Conservation (phyloP, 1,139 yeast genomes). For the Pichia sp. region DNA sequence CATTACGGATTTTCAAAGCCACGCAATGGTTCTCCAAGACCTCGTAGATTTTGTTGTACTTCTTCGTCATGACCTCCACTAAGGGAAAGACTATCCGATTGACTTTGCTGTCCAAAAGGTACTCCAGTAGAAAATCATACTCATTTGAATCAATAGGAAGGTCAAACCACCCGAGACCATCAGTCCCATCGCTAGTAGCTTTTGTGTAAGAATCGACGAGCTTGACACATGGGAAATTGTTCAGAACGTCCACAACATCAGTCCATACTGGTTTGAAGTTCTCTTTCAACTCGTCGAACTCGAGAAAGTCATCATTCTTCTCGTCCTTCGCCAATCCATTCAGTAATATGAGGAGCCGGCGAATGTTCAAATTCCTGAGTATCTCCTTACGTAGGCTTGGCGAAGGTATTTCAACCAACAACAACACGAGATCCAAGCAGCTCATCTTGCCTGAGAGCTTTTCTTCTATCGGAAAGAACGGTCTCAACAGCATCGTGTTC, state of each 20-base stretch:
- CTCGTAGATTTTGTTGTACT: conserved; percentile 14
- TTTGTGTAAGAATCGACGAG: conserved; percentile 10
- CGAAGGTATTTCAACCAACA: not conserved
- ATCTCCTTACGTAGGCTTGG: conserved; percentile 1
- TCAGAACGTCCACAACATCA: conserved; percentile 9
- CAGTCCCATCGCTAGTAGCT: conserved; percentile 6
- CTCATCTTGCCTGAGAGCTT: not conserved
- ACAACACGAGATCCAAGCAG: not conserved
- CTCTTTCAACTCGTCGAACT: not conserved
- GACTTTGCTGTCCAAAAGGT: conserved; percentile 9
- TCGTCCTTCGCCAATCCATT: conserved; percentile 9
- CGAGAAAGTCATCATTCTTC: conserved; percentile 7
- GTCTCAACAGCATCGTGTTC: conserved; percentile 22
- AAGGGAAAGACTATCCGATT: conserved; percentile 12
- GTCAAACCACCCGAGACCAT: conserved; percentile 9
- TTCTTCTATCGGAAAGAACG: conserved; percentile 6
- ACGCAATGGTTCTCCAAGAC: conserved; percentile 13
- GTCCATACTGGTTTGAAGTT: conserved; percentile 4
- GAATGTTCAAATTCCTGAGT: conserved; percentile 5
- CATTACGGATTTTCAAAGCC: conserved; percentile 14
- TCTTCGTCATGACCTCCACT: conserved; percentile 17
- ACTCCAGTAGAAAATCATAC: conserved; percentile 15
- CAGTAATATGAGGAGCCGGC: conserved; percentile 9
- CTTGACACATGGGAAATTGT: conserved; percentile 14
- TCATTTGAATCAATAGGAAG: conserved; percentile 14